Base-by-base conservation (phyloP, 768 basidiomycete species). In the Mycena leptocephala region DNA sequence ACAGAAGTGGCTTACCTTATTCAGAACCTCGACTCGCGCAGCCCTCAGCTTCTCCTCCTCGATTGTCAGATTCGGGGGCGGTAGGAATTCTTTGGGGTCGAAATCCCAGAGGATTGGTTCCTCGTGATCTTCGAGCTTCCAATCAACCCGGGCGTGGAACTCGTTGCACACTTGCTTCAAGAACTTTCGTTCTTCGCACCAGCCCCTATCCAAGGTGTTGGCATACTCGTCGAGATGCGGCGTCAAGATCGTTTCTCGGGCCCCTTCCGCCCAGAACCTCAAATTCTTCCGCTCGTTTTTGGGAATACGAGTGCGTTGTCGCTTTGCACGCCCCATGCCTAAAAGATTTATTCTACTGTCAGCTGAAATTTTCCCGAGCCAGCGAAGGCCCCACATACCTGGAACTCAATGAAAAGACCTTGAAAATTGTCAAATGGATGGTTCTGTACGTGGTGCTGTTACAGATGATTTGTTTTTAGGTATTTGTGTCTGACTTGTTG, bases 211-310 rank as follows among this genome's bases (percentile, higher is more conserved):
- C 55, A 66, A 22, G 1, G 75, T 71, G 3, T 14, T 58, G 7
- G 41, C 30, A 35, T 72, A 76, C 2, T 6, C 22, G n/a, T 72
- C 75, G 14, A 76, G 16, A 22, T 76, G 75, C 4, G 75, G 70
- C 1, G 18, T 30, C 46, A 76, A 41, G 4, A 76, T 55, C 14
- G 16, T 24, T 20, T 70, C 62, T 13, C 75, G 75, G 6, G 24
- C 51, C 1, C 75, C 75, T 16, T 71, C 75, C 3, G 75, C 75
- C 75, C 75, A 76, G 0, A 70, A 11, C 2, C 68, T 28, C 37
- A 66, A 24, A 56, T 66, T 71, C 33, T 61, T 65, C 4, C 65
- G 37, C 6, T 76, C 70, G 2, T 46, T 30, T 37, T 61, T 70
- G 1, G 51, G 59, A 8, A 65, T 33, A 1, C 69, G 69, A 0